Base-by-base conservation (phyloP, 1,284 basidiomycete species). In the Malassezia brasiliensis region DNA sequence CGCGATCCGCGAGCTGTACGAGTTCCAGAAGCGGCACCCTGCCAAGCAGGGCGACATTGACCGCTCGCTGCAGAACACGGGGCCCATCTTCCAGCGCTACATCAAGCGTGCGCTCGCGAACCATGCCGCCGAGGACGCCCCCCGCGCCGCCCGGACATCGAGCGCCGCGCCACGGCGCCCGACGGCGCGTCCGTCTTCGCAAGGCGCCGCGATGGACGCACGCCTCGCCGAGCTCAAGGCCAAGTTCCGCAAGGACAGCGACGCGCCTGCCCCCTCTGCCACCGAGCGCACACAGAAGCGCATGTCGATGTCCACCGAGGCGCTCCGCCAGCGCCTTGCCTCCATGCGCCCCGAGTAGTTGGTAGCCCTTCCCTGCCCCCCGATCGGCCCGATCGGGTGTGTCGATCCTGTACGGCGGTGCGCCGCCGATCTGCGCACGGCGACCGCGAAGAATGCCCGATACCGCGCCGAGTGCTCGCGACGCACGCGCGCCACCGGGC, bases 1-100 rank as follows among this genome's bases (percentile, higher is more conserved):
- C 7, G 90, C 89, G 5, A 91, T 99, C 56, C 90, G 88, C n/a
- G 89, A 91, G 65, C 78, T 99, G 38, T 90, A 96, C 72, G 85
- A 90, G 42, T 96, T 91, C 79, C 78, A 94, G 66, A 93, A 93
- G 76, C 83, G 84, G 30, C 84, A 96, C 69, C 93, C 91, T 0
- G 85, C 89, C 63, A 90, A 91, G 74, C 83, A 85, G 67, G 78
- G 82, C 5, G 84, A 85, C 55, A 88, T 96, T 15, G 87, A 75
- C 50, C 66, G 67, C 37, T 74, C 72, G 60, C 70, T 78, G 59
- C 67, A 76, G 28, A 74, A 71, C 22, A 78, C 77, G 1, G 77
- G 77, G 0, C 74, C 72, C 8, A 77, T 77, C 60, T 78, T 78
- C 66, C 77, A 78, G 56, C 56, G 68, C 0, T 78, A 77, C 61